These are phyloP conservation scores for Aurantiochytrium sp. DNA, from an alignment of 108 stramenopile species.

Conservation along the genomic window DNA sequence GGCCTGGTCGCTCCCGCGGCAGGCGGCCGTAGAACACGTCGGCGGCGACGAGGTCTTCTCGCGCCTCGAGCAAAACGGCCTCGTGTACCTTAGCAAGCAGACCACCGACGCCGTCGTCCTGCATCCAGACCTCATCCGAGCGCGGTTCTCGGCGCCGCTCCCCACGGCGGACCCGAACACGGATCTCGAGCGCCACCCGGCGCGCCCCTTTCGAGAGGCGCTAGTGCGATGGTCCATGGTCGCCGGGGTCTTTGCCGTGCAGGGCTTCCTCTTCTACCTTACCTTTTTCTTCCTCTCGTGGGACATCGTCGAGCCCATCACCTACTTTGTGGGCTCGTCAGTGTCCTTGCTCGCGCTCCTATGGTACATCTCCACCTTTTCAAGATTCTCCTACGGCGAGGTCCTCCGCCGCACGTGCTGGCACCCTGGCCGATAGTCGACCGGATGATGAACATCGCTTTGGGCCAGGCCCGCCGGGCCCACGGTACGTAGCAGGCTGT, in stretches of 20 bases:
- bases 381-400: neutral
- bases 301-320: slow-evolving; percentile 28
- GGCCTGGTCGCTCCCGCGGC: neutral
- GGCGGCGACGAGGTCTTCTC: neutral
- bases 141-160: neutral
- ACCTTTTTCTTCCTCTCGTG: neutral
- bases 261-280: neutral
- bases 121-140: neutral
- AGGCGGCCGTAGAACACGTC: neutral
- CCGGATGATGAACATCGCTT: neutral
- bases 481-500: neutral
- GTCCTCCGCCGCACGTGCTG: neutral
- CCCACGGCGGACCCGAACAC: neutral
- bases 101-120: neutral
- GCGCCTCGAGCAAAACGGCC: neutral
- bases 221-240: neutral
- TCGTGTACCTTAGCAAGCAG: neutral
- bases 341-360: neutral
- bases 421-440: neutral
- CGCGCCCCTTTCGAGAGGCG: neutral
- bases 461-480: neutral
- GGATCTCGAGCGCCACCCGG: neutral
- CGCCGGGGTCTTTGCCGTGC: neutral
- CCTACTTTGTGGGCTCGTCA: slow-evolving; percentile 21
- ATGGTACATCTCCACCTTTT: neutral